Conservation (phyloP, 164 flowering plant species). For the Magnolia changhungtana region DNA sequence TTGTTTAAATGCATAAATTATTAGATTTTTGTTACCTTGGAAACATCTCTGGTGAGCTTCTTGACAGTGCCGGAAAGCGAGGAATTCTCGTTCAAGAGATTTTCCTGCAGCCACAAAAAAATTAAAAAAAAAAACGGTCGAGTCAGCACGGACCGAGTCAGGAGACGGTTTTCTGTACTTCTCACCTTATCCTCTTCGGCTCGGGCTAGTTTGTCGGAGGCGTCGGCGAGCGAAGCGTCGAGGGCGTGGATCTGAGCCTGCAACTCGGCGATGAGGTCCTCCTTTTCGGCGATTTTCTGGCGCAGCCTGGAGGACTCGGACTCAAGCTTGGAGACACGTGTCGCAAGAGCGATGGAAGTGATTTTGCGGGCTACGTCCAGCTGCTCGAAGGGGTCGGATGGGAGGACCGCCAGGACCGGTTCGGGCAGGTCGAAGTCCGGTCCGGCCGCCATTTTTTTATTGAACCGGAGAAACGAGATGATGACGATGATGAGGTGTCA, state of each 20-base stretch:
- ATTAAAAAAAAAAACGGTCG: background rate
- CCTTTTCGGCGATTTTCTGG: conserved; percentile 46
- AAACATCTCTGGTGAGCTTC: conserved; percentile 90
- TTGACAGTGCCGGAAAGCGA: conserved; percentile 55
- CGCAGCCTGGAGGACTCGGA: conserved; percentile 56
- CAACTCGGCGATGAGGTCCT: conserved; percentile 51
- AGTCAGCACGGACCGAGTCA: background rate
- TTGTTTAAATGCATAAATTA: too few species aligned
- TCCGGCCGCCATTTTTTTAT: background rate
- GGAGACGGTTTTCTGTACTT: background rate
- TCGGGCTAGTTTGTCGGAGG: conserved; percentile 48
- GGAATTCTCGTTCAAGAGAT: conserved; percentile 61
- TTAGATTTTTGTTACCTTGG: conserved; percentile 49
- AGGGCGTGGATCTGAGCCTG: conserved; percentile 61
- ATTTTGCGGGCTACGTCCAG: conserved; percentile 93
- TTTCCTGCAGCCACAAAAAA: conserved; percentile 44
- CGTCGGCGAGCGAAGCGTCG: conserved; percentile 54
- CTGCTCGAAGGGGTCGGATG: conserved; percentile 86
- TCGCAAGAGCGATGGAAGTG: conserved; percentile 86
- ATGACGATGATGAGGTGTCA: background rate
- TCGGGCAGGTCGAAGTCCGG: conserved; percentile 67
- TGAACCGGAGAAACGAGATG: background rate
- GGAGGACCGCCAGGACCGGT: conserved; percentile 56
- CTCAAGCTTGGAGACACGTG: conserved; percentile 74
- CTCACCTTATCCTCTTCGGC: conserved; percentile 54